Conservation (phyloP, 768 basidiomycete species). For the Termitomyces eurrhizus region DNA sequence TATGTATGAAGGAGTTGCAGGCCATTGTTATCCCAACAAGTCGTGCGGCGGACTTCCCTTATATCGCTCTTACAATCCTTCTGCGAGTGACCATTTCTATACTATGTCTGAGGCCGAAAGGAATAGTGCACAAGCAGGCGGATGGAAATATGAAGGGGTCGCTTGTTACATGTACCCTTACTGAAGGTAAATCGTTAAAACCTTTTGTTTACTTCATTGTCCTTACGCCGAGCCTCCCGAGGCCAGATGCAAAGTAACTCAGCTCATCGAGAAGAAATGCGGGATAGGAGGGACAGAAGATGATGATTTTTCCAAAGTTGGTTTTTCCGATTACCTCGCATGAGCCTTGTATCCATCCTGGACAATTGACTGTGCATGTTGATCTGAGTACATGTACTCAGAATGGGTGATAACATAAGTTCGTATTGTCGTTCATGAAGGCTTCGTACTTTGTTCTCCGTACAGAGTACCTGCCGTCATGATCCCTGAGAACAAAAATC, state of each 20-base stretch:
- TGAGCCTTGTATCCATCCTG: not conserved
- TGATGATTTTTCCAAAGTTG: no score
- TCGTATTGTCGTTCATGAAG: not conserved
- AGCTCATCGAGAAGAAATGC: no score
- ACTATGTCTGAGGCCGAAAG: constrained; percentile 17
- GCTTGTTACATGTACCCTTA: constrained; percentile 17
- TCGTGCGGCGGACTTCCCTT: constrained; percentile 14
- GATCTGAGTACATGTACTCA: not conserved
- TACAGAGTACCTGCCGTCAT: no score
- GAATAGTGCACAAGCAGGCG: constrained; percentile 8
- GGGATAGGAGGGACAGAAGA: not conserved
- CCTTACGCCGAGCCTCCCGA: not conserved
- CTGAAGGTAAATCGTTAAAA: not conserved
- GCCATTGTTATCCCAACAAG: constrained; percentile 11
- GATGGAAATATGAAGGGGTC: constrained; percentile 16
- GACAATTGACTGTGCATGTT: not conserved
- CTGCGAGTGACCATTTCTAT: constrained; percentile 21
- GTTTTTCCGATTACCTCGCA: not conserved
- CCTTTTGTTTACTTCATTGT: no score
- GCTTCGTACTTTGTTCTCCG: not conserved
- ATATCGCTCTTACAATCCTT: constrained; percentile 19
- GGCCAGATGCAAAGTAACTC: not conserved
- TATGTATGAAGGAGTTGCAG: constrained; percentile 14
- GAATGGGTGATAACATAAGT: not conserved
- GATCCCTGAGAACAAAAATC: no score